Conservation (phyloP, 805 yeast species). For the Zygosaccharomyces rouxii region DNA sequence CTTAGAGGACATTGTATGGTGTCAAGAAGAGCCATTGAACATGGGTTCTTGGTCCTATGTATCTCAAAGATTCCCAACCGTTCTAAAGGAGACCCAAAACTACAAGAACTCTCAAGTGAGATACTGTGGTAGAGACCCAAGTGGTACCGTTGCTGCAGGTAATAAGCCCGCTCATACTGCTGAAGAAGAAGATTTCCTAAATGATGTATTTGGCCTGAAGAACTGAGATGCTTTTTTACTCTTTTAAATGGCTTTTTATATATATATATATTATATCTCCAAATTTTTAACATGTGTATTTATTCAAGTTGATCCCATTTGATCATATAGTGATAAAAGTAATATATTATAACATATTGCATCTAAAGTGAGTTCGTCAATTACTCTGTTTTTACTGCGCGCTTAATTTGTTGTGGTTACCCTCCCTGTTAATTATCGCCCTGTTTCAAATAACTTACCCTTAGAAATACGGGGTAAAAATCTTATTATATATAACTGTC, state of each 20-base stretch:
- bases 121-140: conserved; percentile 97
- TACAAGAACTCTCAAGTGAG: conserved; percentile 59
- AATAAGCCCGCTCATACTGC: conserved; percentile 78
- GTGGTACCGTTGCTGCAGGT: conserved; percentile 98
- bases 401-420: too few relatives aligned
- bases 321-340: neutral
- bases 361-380: too few relatives aligned
- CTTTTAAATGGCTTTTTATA: neutral
- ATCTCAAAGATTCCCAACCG: conserved; percentile 77
- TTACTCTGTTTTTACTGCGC: too few relatives aligned
- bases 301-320: neutral
- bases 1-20: conserved; percentile 85
- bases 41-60: conserved; percentile 86
- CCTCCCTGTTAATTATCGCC: neutral
- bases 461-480: neutral
- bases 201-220: conserved; percentile 54
- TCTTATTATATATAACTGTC: neutral
- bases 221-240: neutral
- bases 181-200: conserved; percentile 84
- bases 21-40: conserved; percentile 98
- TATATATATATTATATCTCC: neutral
- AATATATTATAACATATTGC: neutral
- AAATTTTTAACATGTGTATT: neutral
- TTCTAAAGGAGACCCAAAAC: conserved; percentile 67
- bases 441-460: neutral